Evolutionary conservation across 2,329 filamentous ascomycete genomes (phyloP).

Genomic region (Penicillium sp.): DNA sequence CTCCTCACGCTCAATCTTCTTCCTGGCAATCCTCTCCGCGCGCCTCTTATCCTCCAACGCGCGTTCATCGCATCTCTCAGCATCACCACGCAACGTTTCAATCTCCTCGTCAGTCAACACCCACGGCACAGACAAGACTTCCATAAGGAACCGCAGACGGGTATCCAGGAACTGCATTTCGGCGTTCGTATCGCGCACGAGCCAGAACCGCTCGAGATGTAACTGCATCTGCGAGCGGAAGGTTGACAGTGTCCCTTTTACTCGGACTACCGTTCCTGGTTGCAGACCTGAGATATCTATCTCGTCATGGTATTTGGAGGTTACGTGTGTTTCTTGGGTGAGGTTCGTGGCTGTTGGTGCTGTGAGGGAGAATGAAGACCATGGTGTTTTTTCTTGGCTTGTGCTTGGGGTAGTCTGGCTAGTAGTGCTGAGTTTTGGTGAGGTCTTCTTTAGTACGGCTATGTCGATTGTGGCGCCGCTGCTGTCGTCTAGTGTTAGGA

Average conservation of each 20-base stretch:
- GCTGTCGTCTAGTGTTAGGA: constrained; percentile 61
- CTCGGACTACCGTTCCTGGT: constrained; percentile 53
- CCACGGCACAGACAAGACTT: constrained; percentile 56
- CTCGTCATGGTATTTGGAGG: constrained; percentile 32
- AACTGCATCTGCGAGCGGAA: constrained; percentile 55
- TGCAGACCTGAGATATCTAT: constrained; percentile 49
- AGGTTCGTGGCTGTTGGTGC: background rate
- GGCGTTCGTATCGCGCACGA: constrained; percentile 52
- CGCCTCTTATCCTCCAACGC: constrained; percentile 37
- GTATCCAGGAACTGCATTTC: constrained; percentile 56
- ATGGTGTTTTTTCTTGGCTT: constrained; percentile 14
- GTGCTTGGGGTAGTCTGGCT: constrained; percentile 26
- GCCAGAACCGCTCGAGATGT: constrained; percentile 52
- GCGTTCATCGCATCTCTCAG: constrained; percentile 40
- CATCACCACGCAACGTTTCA: constrained; percentile 42
- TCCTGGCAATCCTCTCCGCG: constrained; percentile 29
- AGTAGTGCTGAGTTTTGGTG: constrained; percentile 2
- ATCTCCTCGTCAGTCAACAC: constrained; percentile 46
- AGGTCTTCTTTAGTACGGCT: constrained; percentile 41
- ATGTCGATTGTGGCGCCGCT: constrained; percentile 59
- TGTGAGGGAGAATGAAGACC: constrained; percentile 2
- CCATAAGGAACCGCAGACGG: constrained; percentile 48
- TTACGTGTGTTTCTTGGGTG: constrained; percentile 18
- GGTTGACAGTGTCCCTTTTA: constrained; percentile 55
- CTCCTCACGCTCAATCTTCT: constrained; percentile 32